phyloP scores from a whole-genome alignment of 352 stramenopile genomes.

The Phytophthora cryptogea region DNA sequence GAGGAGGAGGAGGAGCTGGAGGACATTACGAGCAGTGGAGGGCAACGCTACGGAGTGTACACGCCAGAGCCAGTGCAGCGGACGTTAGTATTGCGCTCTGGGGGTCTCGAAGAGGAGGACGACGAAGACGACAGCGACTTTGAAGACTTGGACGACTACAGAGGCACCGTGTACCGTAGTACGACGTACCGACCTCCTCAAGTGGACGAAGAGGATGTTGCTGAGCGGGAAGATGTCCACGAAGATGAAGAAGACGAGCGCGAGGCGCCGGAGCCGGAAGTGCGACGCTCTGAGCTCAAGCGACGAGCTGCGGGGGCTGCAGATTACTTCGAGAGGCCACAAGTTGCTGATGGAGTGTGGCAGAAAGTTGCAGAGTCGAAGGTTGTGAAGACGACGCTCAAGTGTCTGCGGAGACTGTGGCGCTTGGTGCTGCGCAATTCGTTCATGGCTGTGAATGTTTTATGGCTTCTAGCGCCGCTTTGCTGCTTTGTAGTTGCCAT shows the following conservation, averaged over 20 bases:
- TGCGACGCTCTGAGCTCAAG: slow-evolving; percentile 41
- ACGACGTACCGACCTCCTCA: slow-evolving; percentile 26
- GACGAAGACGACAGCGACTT: slow-evolving; percentile 47
- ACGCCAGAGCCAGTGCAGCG: slow-evolving; percentile 67
- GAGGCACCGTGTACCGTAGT: slow-evolving; percentile 28
- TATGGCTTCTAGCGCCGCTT: slow-evolving; percentile 74
- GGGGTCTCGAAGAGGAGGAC: slow-evolving; percentile 47
- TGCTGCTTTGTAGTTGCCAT: slow-evolving; percentile 76
- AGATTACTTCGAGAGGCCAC: slow-evolving; percentile 29
- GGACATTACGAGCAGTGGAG: slow-evolving; percentile 5
- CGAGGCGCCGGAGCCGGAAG: slow-evolving; percentile 6
- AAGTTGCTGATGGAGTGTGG: slow-evolving; percentile 5
- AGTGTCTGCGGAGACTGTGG: slow-evolving; percentile 45
- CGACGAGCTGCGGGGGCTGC: slow-evolving; percentile 36
- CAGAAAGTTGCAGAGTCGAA: slow-evolving; percentile 23
- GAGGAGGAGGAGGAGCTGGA: slow-evolving; percentile 25
- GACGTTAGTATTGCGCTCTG: slow-evolving; percentile 54
- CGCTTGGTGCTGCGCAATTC: slow-evolving; percentile 62
- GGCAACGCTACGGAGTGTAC: slow-evolving; percentile 25
- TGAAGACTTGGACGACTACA: slow-evolving; percentile 44
- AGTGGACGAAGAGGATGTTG: slow-evolving; percentile 31
- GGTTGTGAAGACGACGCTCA: slow-evolving; percentile 31
- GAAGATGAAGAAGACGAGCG: slow-evolving; percentile 37
- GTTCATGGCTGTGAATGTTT: slow-evolving; percentile 75
- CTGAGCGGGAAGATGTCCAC: slow-evolving; percentile 28